Evolutionary conservation across 1,284 basidiomycete species (phyloP).

Genomic region (Puccinia coronata): DNA sequence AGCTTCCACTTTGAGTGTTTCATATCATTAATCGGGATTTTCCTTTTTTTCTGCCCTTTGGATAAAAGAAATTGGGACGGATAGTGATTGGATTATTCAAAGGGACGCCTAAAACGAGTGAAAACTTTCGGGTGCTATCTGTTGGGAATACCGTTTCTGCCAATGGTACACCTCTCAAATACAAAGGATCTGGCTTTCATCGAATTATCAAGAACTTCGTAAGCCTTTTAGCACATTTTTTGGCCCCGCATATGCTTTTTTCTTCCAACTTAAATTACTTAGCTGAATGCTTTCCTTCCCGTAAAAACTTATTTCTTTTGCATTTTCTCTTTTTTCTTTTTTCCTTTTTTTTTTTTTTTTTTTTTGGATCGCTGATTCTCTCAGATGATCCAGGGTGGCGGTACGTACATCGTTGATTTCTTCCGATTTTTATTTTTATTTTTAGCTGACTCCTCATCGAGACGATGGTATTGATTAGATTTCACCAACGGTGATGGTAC

Average conservation of each 20-base stretch:
- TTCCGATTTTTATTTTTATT: not conserved
- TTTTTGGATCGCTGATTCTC: not conserved
- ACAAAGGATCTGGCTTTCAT: constrained; percentile 47
- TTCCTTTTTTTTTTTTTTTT: too few relatives aligned
- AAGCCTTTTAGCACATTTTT: too few relatives aligned
- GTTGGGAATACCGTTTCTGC: constrained; percentile 20
- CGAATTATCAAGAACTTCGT: constrained; percentile 48
- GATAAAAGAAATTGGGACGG: constrained; percentile 24
- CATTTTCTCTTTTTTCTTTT: too few relatives aligned
- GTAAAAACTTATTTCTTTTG: too few relatives aligned
- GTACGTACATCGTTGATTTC: not conserved
- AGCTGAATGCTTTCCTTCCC: too few relatives aligned
- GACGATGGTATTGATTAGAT: constrained; percentile 9
- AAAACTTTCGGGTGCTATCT: constrained; percentile 38
- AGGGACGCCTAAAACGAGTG: constrained; percentile 44
- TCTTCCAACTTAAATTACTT: too few relatives aligned
- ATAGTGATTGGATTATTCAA: constrained; percentile 45
- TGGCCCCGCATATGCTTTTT: too few relatives aligned
- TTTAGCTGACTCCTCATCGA: constrained; percentile 4
- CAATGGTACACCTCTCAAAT: constrained; percentile 12
- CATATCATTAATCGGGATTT: not conserved
- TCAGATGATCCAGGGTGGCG: constrained; percentile 49
- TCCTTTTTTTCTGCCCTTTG: not conserved
- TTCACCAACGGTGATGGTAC: constrained; percentile 46
- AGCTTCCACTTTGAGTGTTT: too few relatives aligned